These are phyloP conservation scores for Cladosporium phlei DNA, from an alignment of 2,329 filamentous ascomycete species.

Conservation along the genomic window DNA sequence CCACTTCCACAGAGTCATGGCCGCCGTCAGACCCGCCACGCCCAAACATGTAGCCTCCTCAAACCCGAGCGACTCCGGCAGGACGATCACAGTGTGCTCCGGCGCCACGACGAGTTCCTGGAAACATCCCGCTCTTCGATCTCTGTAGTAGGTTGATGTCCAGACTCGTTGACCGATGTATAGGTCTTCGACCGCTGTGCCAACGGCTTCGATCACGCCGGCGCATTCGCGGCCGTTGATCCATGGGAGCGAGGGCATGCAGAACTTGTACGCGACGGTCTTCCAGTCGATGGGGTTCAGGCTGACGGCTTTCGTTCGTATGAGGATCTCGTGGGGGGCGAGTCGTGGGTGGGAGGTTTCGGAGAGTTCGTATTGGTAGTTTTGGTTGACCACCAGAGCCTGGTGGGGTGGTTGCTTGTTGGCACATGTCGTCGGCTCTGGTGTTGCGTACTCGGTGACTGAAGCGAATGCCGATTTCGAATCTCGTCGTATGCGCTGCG, in stretches of 20 bases:
- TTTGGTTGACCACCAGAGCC: not conserved
- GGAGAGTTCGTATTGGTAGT: not conserved
- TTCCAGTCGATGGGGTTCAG: slow-evolving; percentile 42
- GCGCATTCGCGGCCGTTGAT: slow-evolving; percentile 21
- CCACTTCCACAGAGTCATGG: slow-evolving; percentile 42
- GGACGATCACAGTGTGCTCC: slow-evolving; percentile 38
- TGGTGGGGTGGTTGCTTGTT: not conserved
- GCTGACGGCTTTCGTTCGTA: slow-evolving; percentile 34
- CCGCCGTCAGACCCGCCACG: slow-evolving; percentile 39
- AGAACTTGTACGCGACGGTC: slow-evolving; percentile 41
- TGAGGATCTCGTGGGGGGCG: slow-evolving; percentile 33
- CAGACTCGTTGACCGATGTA: slow-evolving; percentile 5
- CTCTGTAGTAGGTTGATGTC: slow-evolving; percentile 40
- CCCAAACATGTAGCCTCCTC: slow-evolving; percentile 37
- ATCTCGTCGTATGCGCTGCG: not conserved
- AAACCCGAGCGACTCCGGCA: slow-evolving; percentile 33
- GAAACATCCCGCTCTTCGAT: slow-evolving; percentile 40
- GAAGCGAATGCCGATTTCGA: not conserved
- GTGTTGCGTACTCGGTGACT: not conserved
- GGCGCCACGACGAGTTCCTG: slow-evolving; percentile 41
- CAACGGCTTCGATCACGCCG: slow-evolving; percentile 16
- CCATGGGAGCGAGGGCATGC: slow-evolving; percentile 37
- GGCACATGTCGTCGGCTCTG: not conserved
- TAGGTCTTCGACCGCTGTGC: slow-evolving; percentile 2
- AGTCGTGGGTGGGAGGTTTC: slow-evolving; percentile 9